Percentiles rank a stretch among this genome's conserved stretches.
Conservation (phyloP, 768 basidiomycete genomes). For the Podaxis carcinomalis region DNA sequence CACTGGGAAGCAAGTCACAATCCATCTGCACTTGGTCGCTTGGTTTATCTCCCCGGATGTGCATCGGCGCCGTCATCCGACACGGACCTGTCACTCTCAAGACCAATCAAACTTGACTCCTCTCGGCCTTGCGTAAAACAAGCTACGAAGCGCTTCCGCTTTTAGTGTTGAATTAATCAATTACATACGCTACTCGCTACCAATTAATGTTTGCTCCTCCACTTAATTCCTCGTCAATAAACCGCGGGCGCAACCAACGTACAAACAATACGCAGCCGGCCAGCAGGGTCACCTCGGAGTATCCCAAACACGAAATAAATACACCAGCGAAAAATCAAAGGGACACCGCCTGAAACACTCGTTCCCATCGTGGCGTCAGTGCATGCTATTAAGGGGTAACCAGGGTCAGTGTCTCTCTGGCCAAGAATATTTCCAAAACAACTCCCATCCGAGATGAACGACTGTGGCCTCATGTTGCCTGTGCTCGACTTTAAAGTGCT, state of each 20-base stretch:
- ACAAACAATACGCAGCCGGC: neutral
- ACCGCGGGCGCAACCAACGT: neutral
- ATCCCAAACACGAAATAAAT: neutral
- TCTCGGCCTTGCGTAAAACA: neutral
- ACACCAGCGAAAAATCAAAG: neutral
- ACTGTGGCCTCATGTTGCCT: neutral
- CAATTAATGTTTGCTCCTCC: neutral
- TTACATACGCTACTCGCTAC: neutral
- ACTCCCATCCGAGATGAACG: neutral
- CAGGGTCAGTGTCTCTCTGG: constrained; percentile 3
- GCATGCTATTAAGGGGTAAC: constrained; percentile 1
- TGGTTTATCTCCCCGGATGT: neutral
- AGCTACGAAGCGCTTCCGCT: constrained; percentile 6
- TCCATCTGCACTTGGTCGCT: neutral
- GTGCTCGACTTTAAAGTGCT: neutral
- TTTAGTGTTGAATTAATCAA: constrained; percentile 5
- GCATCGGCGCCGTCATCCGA: neutral
- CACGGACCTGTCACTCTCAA: constrained; percentile 4
- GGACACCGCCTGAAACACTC: neutral
- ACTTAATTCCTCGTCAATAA: neutral
- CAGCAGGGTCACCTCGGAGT: neutral
- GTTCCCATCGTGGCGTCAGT: neutral
- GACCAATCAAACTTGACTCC: constrained; percentile 6
- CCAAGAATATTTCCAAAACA: neutral
- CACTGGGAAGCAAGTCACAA: neutral